Conservation (phyloP, 2,329 filamentous ascomycete species). For the Magnaporthiopsis rhizophila region DNA sequence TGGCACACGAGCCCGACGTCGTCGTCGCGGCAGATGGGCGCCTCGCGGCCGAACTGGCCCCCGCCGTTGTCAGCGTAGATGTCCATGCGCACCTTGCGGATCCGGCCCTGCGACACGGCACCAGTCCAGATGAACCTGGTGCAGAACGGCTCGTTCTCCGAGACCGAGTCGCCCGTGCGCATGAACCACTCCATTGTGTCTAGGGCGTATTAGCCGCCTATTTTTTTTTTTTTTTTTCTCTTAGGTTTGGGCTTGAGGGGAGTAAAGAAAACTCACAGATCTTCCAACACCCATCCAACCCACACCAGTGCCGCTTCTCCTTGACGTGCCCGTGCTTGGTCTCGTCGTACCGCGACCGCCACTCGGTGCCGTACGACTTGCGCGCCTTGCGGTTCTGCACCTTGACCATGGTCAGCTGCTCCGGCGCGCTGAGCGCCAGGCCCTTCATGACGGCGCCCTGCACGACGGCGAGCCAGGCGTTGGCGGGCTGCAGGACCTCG, state of each 20-base stretch:
- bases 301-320: constrained; percentile 27
- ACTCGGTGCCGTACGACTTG: constrained; percentile 35
- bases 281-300: constrained; percentile 27
- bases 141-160: constrained; percentile 29
- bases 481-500: constrained; percentile 38
- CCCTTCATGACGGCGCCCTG: constrained; percentile 44
- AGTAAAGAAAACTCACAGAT: constrained; percentile 13
- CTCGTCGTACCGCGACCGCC: constrained; percentile 23
- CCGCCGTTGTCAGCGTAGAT: constrained; percentile 27
- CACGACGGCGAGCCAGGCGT: constrained; percentile 42
- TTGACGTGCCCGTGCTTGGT: constrained; percentile 22
- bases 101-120: constrained; percentile 24
- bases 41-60: constrained; percentile 9
- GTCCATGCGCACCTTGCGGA: constrained; percentile 25
- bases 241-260: too few species aligned
- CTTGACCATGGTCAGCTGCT: constrained; percentile 25
- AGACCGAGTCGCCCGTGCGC: constrained; percentile 28
- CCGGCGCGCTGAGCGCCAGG: constrained; percentile 26
- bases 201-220: not conserved
- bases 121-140: constrained; percentile 24
- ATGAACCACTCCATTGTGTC: constrained; percentile 37
- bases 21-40: constrained; percentile 26
- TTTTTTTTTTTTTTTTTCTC: not conserved
- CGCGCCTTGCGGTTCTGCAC: constrained; percentile 32
- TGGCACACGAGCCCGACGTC: constrained; percentile 28